Percentiles rank a stretch among this genome's conserved stretches.
These are phyloP conservation scores for Penicillium angulare DNA, from an alignment of 495 filamentous ascomycete species.

Conservation along the genomic window DNA sequence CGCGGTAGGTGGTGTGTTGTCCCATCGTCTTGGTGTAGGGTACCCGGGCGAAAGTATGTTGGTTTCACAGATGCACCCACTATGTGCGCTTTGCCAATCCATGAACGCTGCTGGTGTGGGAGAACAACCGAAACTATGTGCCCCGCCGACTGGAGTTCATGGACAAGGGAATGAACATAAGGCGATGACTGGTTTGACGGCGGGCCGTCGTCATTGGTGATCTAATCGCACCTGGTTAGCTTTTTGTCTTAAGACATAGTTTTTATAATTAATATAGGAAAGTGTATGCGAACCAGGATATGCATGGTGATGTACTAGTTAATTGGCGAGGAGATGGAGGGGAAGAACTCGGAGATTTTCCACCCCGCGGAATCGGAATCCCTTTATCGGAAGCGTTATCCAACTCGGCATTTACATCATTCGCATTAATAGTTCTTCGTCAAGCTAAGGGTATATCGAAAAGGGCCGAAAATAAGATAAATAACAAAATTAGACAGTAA, in stretches of 20 bases:
- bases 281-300: conserved; percentile 36
- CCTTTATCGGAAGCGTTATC: too few species aligned
- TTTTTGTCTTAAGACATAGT: not conserved
- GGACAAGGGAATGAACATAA: conserved; percentile 84
- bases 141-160: conserved; percentile 70
- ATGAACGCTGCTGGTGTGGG: conserved; percentile 87
- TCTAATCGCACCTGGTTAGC: conserved; percentile 40
- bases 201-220: conserved; percentile 94
- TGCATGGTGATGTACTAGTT: conserved; percentile 36
- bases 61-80: conserved; percentile 82
- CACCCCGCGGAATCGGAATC: conserved; percentile 9
- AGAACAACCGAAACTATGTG: conserved; percentile 87
- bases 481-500: not conserved
- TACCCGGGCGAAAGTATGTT: conserved; percentile 77
- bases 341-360: conserved; percentile 18
- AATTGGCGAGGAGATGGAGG: conserved; percentile 14
- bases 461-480: not conserved
- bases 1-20: conserved; percentile 57
- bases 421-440: not conserved
- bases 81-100: conserved; percentile 97
- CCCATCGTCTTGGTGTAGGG: conserved; percentile 64
- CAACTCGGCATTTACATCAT: conserved; percentile 10
- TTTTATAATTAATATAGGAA: not conserved
- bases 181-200: conserved; percentile 88
- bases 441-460: conserved; percentile 3